Evolutionary conservation across 2,329 filamentous ascomycete species (phyloP).

Genomic region (Acarospora socialis): DNA sequence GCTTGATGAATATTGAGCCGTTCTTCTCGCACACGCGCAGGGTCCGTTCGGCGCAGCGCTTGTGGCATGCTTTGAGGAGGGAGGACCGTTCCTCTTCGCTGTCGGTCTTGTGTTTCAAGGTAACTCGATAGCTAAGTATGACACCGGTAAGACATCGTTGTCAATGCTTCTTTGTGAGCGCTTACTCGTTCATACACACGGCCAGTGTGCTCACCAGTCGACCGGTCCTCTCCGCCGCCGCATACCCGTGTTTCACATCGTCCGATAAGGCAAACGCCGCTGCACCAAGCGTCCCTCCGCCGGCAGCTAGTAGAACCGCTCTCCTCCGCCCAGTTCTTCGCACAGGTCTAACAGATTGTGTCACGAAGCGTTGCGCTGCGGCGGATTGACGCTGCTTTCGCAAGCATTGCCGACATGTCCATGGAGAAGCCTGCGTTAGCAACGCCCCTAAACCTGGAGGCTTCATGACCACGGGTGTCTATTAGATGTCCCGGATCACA

Average conservation of each 20-base stretch:
- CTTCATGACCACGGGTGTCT: no score
- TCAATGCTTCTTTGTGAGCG: conserved; percentile 16
- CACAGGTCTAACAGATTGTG: conserved; percentile 4
- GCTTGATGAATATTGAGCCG: conserved; percentile 95
- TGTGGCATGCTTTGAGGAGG: conserved; percentile 71
- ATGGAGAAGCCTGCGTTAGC: no score
- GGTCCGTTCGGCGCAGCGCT: conserved; percentile 81
- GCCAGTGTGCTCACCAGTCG: conserved; percentile 62
- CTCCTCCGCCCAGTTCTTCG: conserved; percentile 8
- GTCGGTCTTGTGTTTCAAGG: conserved; percentile 54
- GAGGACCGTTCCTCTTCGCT: conserved; percentile 50
- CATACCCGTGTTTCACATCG: conserved; percentile 62
- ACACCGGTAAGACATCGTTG: conserved; percentile 4
- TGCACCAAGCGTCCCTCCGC: conserved; percentile 24
- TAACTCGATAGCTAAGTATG: conserved; percentile 61
- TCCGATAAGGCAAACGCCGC: conserved; percentile 39
- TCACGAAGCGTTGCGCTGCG: conserved; percentile 2
- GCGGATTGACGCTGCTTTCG: conserved; percentile 3
- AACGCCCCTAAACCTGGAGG: no score
- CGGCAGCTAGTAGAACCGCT: conserved; percentile 12
- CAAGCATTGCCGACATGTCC: conserved; percentile 17
- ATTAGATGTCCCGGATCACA: no score
- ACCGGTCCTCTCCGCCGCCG: conserved; percentile 61
- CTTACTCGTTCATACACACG: conserved; percentile 79
- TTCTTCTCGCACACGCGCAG: conserved; percentile 83